These are phyloP conservation scores for Cordyceps cicadae DNA, from an alignment of 2,329 filamentous ascomycete genomes.

Conservation along the genomic window DNA sequence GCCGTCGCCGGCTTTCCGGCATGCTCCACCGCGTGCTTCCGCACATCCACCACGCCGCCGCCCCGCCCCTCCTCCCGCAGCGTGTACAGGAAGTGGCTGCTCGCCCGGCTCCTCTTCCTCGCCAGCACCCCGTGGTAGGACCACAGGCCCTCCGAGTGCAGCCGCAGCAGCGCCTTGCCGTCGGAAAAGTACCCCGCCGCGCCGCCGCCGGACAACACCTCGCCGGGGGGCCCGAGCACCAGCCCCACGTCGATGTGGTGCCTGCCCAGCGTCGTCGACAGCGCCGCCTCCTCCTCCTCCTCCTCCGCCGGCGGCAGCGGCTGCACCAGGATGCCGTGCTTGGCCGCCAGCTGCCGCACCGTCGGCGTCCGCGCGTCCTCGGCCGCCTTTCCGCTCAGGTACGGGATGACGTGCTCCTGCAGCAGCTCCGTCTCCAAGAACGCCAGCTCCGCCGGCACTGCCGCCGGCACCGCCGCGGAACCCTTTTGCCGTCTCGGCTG, in stretches of 20 bases:
- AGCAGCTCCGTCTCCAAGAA: constrained; percentile 8
- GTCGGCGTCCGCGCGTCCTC: background rate
- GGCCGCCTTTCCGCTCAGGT: background rate
- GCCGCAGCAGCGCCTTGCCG: background rate
- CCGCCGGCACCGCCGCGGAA: no score
- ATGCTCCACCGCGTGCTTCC: constrained; percentile 2
- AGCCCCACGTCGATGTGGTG: constrained; percentile 8
- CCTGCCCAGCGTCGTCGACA: background rate
- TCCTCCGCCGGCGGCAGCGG: background rate
- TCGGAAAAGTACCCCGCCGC: background rate
- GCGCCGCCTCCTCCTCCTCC: background rate
- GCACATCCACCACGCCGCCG: background rate
- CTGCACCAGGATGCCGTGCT: constrained; percentile 10
- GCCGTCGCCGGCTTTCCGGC: background rate
- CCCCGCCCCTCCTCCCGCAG: background rate
- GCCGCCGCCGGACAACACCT: background rate
- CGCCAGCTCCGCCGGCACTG: background rate
- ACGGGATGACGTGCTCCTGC: constrained; percentile 8
- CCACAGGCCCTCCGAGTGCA: background rate
- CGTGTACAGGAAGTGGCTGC: constrained; percentile 7
- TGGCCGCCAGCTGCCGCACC: constrained; percentile 1
- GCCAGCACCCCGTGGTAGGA: constrained; percentile 1
- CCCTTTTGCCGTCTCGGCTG: constrained; percentile 1
- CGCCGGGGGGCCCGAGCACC: background rate
- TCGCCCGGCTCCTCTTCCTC: background rate